These are phyloP conservation scores for Lachnellula hyalina DNA, from an alignment of 2,329 filamentous ascomycete species.

Conservation along the genomic window DNA sequence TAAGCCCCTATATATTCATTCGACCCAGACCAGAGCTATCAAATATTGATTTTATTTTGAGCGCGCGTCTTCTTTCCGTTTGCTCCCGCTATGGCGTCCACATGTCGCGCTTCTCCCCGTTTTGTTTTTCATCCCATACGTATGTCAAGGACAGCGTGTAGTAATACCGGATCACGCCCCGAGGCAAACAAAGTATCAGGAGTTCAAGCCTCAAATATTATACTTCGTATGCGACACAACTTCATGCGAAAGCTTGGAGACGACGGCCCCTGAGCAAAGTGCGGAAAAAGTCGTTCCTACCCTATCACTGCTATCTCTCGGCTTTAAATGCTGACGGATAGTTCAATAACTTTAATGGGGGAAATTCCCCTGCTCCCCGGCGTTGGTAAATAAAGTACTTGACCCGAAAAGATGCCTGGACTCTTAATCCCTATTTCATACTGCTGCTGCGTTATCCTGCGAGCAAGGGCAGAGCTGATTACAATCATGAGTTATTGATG, in stretches of 20 bases:
- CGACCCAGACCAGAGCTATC: neutral
- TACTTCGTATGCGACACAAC: neutral
- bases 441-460: neutral
- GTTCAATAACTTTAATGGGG: neutral
- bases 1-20: neutral
- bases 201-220: neutral
- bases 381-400: neutral
- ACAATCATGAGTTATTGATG: neutral
- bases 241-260: neutral
- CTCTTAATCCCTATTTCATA: neutral
- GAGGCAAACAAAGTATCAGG: neutral
- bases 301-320: neutral
- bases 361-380: neutral
- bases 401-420: neutral
- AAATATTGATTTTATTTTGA: neutral
- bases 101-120: neutral
- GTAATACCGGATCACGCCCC: neutral
- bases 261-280: neutral
- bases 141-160: neutral
- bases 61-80: neutral
- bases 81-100: neutral
- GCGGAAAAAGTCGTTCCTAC: neutral
- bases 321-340: neutral
- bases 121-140: neutral
- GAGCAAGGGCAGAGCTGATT: neutral